Base-by-base conservation (phyloP, 306 rosid species). In the Quercus variabilis region DNA sequence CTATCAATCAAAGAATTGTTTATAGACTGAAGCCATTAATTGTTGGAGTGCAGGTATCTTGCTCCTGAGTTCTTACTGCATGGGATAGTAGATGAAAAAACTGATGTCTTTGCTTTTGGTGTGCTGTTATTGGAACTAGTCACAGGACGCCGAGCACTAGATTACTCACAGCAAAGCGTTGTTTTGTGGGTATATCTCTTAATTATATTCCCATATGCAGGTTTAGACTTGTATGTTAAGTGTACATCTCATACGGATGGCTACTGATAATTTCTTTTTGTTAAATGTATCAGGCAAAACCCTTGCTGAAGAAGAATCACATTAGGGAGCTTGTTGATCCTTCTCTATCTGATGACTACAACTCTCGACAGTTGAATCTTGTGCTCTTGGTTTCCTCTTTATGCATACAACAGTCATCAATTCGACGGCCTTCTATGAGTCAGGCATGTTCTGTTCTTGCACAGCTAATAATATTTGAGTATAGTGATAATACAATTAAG, bases 81-180 rank as follows among this genome's bases (percentile, higher is more conserved):
- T 70, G 97, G 99, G 80, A 90, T 96, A 85, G 99, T 91, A 25
- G 98, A 96, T 67, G 99, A 96, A 78, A 96, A 96, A 85, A 96
- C 96, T 1, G 99, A 96, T 60, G 93, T 93, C 35, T 96, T 90
- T 81, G 97, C 99, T 52, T 96, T 84, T 74, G 99, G 99, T 15
- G 99, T 96, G 62, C 76, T 96, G 35, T 86, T 96, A 43, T 86
- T 96, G 85, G 98, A 93, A 84, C 82, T 96, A 43, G 92, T 91
- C 76, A 91, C 96, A 19, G 98, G 99, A 28, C 86, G 99, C 41
- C 86, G 97, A 76, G 99, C 99, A 57, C 94, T 96, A 46, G 98
- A 96, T 82, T 90, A 91, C 89, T 96, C 98, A 58, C 92, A 90
- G 78, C 98, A 91, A 81, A 96, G 99, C 86, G 97, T 96, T 60